Conservation (phyloP, 2,329 filamentous ascomycete species). For the Aspergillus ochraceus region DNA sequence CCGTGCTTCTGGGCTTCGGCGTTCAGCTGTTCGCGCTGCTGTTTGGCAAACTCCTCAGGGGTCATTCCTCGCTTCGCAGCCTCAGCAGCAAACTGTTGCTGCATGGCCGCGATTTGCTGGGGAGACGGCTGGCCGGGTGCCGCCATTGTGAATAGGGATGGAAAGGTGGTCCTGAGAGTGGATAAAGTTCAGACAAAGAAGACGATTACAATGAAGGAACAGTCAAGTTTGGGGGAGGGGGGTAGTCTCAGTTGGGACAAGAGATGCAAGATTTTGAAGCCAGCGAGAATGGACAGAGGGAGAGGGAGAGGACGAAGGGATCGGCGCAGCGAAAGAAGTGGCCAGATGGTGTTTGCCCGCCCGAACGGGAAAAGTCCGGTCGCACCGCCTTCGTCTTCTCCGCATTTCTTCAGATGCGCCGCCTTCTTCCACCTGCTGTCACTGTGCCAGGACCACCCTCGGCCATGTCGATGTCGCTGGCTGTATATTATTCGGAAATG, state of each 20-base stretch:
- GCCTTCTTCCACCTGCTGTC: background rate
- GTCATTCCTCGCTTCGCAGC: constrained; percentile 82
- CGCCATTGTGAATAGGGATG: constrained; percentile 32
- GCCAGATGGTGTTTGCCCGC: constrained; percentile 20
- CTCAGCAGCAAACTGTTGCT: constrained; percentile 77
- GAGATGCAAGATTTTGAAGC: too few species aligned
- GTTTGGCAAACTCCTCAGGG: constrained; percentile 77
- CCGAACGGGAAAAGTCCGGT: background rate
- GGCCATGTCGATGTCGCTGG: background rate
- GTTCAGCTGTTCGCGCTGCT: constrained; percentile 48
- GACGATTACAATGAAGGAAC: background rate
- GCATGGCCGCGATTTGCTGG: constrained; percentile 82
- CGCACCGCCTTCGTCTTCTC: constrained; percentile 20
- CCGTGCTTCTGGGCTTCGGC: constrained; percentile 53
- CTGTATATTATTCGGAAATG: background rate
- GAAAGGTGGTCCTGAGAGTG: background rate
- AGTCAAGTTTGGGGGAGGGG: background rate
- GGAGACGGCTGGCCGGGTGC: constrained; percentile 61
- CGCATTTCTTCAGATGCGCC: background rate
- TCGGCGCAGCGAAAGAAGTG: constrained; percentile 11
- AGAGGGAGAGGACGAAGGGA: constrained; percentile 6
- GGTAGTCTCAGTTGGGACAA: too few species aligned
- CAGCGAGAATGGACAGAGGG: background rate
- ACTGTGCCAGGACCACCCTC: background rate
- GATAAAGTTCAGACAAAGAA: background rate